Base-by-base conservation (phyloP, 441 rosid species). In the Populus hybrid region DNA sequence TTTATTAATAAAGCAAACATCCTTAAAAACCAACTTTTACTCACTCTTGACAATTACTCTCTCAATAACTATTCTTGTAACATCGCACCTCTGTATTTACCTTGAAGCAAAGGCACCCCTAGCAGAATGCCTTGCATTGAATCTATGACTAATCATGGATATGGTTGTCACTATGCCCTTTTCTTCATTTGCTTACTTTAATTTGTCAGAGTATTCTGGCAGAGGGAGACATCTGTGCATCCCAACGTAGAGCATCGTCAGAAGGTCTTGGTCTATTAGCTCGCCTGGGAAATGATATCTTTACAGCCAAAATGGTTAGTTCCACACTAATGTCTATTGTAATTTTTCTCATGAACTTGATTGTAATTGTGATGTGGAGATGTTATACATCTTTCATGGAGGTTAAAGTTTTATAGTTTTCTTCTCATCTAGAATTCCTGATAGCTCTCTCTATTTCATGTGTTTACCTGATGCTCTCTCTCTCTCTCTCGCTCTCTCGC, bases 241-340 rank as follows among this genome's bases (percentile, higher is more conserved):
- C 99, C 56, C 99, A 97, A 82, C 91, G 98, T 78, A 89, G 99
- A 84, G 99, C 99, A 85, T 88, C 98, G 71, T 86, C 93, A 64
- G 99, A 97, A 87, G 98, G 98, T 80, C 96, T 97, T 80, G 99
- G 99, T 89, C 97, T 97, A 72, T 87, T 97, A 83, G 95, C 99
- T 84, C 98, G 99, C 72, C 93, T 97, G 72, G 99, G 98, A 83
- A 92, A 91, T 88, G 99, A 94, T 86, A 77, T 89, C 64, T 94
- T 90, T 77, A 92, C 99, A 0, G 99, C 98, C 74, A 92, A 96
- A 89, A 89, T 92, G 98, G 99, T 96, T 50, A 83, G 98, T 86
- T 84, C 74, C 76, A 79, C 74, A 36, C 77, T 82, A 50, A 64
- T 85, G 65, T 82, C 72, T 75, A 53, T 75, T 29, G 69, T 35